Evolutionary conservation across 2,329 filamentous ascomycete species (phyloP).

Genomic region (Colletotrichum magnum): DNA sequence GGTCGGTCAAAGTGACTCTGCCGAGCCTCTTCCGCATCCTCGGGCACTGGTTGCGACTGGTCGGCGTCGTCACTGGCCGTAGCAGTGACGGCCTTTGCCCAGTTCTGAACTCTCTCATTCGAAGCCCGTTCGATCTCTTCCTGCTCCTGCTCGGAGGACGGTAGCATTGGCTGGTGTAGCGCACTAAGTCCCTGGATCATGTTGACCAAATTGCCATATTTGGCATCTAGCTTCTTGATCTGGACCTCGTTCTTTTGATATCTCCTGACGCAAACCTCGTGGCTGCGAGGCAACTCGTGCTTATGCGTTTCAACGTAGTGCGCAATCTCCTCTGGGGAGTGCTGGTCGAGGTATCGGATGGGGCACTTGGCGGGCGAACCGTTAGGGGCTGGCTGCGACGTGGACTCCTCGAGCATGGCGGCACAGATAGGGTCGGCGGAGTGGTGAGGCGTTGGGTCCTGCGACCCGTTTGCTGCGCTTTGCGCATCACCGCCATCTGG

Average conservation of each 20-base stretch:
- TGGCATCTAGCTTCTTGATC: conserved; percentile 90
- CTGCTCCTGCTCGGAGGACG: conserved; percentile 67
- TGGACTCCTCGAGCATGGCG: conserved; percentile 73
- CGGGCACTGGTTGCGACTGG: conserved; percentile 32
- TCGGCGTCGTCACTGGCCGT: conserved; percentile 58
- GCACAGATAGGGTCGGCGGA: conserved; percentile 74
- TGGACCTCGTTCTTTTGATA: conserved; percentile 91
- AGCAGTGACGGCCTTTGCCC: conserved; percentile 83
- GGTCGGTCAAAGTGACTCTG: conserved; percentile 85
- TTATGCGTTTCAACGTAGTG: conserved; percentile 96
- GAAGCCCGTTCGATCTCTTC: conserved; percentile 66
- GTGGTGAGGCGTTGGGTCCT: conserved; percentile 62
- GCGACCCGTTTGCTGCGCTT: conserved; percentile 24
- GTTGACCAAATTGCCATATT: conserved; percentile 91
- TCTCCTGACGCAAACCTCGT: conserved; percentile 90
- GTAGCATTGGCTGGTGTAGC: conserved; percentile 90
- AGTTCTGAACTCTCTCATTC: conserved; percentile 83
- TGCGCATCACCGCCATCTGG: conserved; percentile 27
- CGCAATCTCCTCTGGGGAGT: conserved; percentile 93
- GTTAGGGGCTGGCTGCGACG: conserved; percentile 65
- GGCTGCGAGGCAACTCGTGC: conserved; percentile 92
- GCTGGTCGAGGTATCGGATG: conserved; percentile 92
- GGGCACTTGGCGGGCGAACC: conserved; percentile 80
- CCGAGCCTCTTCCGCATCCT: conserved; percentile 68
- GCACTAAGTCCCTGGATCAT: conserved; percentile 94